A percentile compares a stretch with the other conserved stretches of the same genome.
These are phyloP conservation scores for Ogataea pini DNA, from an alignment of 805 yeast genomes.

Conservation along the genomic window DNA sequence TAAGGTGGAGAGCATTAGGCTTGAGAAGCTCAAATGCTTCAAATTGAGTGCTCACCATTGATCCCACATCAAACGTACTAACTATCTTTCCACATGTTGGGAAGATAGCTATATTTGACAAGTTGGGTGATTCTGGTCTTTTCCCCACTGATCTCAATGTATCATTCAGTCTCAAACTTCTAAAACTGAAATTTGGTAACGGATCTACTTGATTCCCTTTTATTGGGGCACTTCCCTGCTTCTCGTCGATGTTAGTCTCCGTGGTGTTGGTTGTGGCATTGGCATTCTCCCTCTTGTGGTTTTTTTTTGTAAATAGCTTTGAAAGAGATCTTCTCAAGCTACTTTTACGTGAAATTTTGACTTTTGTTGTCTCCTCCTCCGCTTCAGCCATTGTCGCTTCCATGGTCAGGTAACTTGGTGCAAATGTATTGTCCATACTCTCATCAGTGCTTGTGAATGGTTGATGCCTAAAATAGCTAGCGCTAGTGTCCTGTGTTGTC, in stretches of 20 bases:
- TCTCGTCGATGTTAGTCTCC: neutral
- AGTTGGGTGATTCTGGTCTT: conserved; percentile 22
- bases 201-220: conserved; percentile 14
- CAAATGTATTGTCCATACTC: conserved; percentile 6
- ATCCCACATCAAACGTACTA: conserved; percentile 9
- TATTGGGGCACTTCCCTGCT: neutral
- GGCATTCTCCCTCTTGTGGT: conserved; percentile 2
- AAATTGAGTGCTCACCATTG: conserved; percentile 23
- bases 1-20: conserved; percentile 14
- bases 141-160: conserved; percentile 9
- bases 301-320: conserved; percentile 14
- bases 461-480: neutral
- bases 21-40: conserved; percentile 20
- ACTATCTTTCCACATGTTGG: conserved; percentile 19
- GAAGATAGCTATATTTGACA: conserved; percentile 14
- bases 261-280: neutral
- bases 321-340: conserved; percentile 21
- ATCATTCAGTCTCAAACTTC: conserved; percentile 19
- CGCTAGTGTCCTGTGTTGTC: conserved; percentile 2
- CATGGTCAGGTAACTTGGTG: neutral
- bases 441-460: neutral
- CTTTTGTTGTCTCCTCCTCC: neutral
- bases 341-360: neutral
- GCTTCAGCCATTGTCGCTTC: conserved; percentile 1
- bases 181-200: conserved; percentile 22